Percentiles rank a stretch among this genome's conserved stretches.
Evolutionary conservation across 352 stramenopile species (phyloP).

Genomic region (Phytopythium sindhum): DNA sequence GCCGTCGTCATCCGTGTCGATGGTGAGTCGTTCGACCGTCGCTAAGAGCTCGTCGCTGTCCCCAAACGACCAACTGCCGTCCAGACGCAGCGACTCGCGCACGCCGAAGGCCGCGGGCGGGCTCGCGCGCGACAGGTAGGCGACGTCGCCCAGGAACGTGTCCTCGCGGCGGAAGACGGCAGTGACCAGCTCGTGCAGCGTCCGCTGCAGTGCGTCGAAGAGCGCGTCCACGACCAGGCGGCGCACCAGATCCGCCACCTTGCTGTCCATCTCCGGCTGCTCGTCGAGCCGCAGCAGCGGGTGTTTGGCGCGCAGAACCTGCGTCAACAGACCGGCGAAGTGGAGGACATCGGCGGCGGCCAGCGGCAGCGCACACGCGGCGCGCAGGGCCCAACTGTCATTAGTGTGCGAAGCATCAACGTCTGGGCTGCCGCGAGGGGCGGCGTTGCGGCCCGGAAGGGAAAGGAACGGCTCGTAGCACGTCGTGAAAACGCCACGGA

Average conservation of each 20-base stretch:
- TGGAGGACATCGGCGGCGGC: slow-evolving; percentile 47
- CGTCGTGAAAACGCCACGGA: slow-evolving; percentile 41
- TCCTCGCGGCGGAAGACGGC: slow-evolving; percentile 52
- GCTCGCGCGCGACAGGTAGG: slow-evolving; percentile 22
- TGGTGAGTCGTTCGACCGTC: neutral
- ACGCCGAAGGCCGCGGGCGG: slow-evolving; percentile 38
- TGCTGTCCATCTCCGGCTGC: neutral
- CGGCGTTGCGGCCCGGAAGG: slow-evolving; percentile 13
- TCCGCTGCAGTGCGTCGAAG: slow-evolving; percentile 62
- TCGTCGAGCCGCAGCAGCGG: slow-evolving; percentile 13
- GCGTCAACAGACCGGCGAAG: slow-evolving; percentile 45
- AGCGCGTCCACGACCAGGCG: slow-evolving; percentile 51
- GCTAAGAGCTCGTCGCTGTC: neutral
- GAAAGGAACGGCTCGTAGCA: slow-evolving; percentile 34
- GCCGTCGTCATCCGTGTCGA: slow-evolving; percentile 10
- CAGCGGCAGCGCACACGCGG: slow-evolving; percentile 34
- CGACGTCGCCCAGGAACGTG: slow-evolving; percentile 27
- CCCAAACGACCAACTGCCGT: slow-evolving; percentile 22
- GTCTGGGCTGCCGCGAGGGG: neutral
- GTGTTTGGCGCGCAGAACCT: slow-evolving; percentile 64
- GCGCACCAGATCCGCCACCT: slow-evolving; percentile 15
- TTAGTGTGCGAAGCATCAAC: neutral
- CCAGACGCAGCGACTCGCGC: slow-evolving; percentile 41
- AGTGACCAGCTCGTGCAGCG: slow-evolving; percentile 51
- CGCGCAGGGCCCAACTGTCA: slow-evolving; percentile 9